A percentile compares a stretch with the other conserved stretches of the same genome.
These are phyloP conservation scores for Thelonectria blattea DNA, from an alignment of 2,329 filamentous ascomycete genomes.

Conservation along the genomic window DNA sequence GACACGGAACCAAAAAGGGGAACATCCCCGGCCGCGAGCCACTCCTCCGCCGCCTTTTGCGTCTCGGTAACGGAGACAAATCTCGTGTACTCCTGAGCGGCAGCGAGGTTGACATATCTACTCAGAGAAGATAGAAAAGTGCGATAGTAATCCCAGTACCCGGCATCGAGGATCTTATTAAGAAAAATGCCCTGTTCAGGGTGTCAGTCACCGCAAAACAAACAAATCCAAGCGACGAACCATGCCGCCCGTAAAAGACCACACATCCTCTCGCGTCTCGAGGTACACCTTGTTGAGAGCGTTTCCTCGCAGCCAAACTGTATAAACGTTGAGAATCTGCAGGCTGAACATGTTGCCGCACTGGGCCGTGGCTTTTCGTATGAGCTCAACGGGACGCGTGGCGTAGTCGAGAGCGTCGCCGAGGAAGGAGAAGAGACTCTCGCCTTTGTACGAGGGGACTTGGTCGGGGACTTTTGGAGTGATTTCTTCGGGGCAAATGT, in stretches of 20 bases:
- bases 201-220: neutral
- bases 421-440: constrained; percentile 11
- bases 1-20: constrained; percentile 12
- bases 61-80: constrained; percentile 7
- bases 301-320: constrained; percentile 15
- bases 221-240: neutral
- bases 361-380: constrained; percentile 11
- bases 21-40: constrained; percentile 3
- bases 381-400: constrained; percentile 13
- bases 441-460: constrained; percentile 14
- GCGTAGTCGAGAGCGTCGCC: constrained; percentile 16
- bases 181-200: constrained; percentile 12
- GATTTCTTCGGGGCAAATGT: neutral
- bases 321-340: constrained; percentile 15
- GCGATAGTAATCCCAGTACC: constrained; percentile 17
- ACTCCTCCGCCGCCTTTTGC: constrained; percentile 12
- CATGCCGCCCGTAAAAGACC: constrained; percentile 19
- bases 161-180: constrained; percentile 17
- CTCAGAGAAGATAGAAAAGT: constrained; percentile 11
- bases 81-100: constrained; percentile 11
- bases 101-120: constrained; percentile 15
- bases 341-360: constrained; percentile 18
- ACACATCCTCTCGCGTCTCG: constrained; percentile 17
- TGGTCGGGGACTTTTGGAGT: neutral
- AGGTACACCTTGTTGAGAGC: constrained; percentile 16